Base-by-base conservation (phyloP, 768 basidiomycete species). In the Asterophora parasitica region DNA sequence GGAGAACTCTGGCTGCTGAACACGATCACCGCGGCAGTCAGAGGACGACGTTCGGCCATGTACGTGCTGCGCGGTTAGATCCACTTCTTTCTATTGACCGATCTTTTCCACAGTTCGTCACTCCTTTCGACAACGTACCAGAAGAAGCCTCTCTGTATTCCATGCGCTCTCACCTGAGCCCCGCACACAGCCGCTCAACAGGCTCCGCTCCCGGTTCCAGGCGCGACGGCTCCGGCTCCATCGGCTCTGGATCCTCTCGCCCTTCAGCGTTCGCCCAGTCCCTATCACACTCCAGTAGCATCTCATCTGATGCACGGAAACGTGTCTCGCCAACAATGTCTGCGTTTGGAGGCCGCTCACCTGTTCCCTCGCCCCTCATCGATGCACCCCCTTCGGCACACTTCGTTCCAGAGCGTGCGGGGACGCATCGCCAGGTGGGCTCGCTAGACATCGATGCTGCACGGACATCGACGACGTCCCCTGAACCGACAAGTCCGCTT, bases 141-240 rank as follows among this genome's bases (percentile, higher is more conserved):
- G 82, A 86, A 54, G 74, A 75, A 54, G 81, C 76, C 19, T 88
- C 86, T 0, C 61, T 88, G 9, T 77, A 82, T 55, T 86, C 85
- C 0, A 74, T 78, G 70, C 72, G 70, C 16, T 82, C 83, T 1
- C 76, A 77, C 45, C 61, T 82, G 15, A 72, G 70, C 54, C 78
- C 81, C 0, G 59, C 65, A 12, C 65, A 73, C 1, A 61, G 58
- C 20, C 71, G 73, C 37, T 78, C 80, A 0, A 68, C 75, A 19
- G 77, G 78, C 37, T 84, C 83, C 7, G 76, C 72, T 7, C 69
- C 79, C 5, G 65, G 72, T 6, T 77, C 79, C 9, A 64, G 71
- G 5, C 68, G 66, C 7, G 72, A 73, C 20, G 63, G 69, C 15
- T 64, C 69, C 20, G 66, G 65, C 36, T 73, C 74, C 12, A 55